Percentiles rank a stretch among this genome's conserved stretches.
These are phyloP conservation scores for Cadophora sp. DNA, from an alignment of 2,329 filamentous ascomycete species.

Conservation along the genomic window DNA sequence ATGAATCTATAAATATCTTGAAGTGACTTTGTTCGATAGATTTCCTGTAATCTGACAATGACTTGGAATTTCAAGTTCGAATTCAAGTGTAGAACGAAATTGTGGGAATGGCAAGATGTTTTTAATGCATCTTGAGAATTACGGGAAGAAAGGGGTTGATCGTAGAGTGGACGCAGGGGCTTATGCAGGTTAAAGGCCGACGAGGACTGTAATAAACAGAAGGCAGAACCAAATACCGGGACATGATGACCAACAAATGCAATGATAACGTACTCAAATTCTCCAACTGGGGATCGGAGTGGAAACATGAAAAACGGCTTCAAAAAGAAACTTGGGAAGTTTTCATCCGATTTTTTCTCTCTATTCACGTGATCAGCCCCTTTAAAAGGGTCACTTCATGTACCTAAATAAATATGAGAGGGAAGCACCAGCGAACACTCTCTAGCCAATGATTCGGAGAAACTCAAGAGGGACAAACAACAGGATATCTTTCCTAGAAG, in stretches of 20 bases:
- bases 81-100: not conserved
- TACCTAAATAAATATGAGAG: no score
- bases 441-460: not conserved
- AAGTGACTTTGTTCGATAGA: not conserved
- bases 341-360: not conserved
- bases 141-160: slow-evolving; percentile 2
- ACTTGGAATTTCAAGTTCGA: not conserved
- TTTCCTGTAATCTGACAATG: not conserved
- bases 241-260: not conserved
- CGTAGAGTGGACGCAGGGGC: not conserved
- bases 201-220: slow-evolving; percentile 3
- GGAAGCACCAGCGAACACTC: not conserved
- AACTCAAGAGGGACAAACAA: not conserved
- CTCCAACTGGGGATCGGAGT: not conserved
- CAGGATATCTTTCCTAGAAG: not conserved
- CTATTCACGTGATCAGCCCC: not conserved
- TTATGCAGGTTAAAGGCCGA: slow-evolving; percentile 18
- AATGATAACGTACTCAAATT: not conserved
- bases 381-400: not conserved
- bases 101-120: not conserved
- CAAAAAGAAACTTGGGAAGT: not conserved
- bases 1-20: not conserved
- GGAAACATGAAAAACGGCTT: not conserved
- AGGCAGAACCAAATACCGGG: not conserved
- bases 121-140: not conserved